phyloP scores from a whole-genome alignment of 2,329 filamentous ascomycete genomes.

The Claviceps arundinis region DNA sequence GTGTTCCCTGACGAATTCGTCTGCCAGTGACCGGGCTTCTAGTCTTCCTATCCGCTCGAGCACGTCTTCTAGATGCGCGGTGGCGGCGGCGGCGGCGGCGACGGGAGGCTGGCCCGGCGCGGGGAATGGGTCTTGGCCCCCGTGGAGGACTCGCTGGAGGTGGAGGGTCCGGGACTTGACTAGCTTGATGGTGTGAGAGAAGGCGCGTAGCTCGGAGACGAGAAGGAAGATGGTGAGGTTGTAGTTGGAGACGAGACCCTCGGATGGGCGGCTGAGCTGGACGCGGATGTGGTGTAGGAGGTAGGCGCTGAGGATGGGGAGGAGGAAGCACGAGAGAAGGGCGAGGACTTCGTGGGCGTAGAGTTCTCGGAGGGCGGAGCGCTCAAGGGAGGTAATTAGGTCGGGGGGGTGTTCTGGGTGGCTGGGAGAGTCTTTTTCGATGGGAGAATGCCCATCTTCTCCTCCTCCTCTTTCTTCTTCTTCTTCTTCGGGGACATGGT shows the following conservation, averaged over 20 bases:
- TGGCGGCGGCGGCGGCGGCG: constrained; percentile 9
- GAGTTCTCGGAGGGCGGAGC: constrained; percentile 46
- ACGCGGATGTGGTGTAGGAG: constrained; percentile 68
- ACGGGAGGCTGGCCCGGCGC: constrained; percentile 14
- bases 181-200: constrained; percentile 70
- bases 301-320: constrained; percentile 68
- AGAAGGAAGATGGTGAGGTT: constrained; percentile 86
- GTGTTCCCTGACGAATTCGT: constrained; percentile 13
- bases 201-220: constrained; percentile 71
- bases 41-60: constrained; percentile 54
- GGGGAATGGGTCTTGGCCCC: constrained; percentile 27
- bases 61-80: constrained; percentile 41
- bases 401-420: constrained; percentile 11
- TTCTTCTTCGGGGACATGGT: constrained; percentile 16
- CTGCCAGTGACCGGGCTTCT: constrained; percentile 36
- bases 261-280: constrained; percentile 70
- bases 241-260: constrained; percentile 81
- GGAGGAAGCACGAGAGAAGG: constrained; percentile 63
- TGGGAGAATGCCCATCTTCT: not conserved
- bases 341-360: constrained; percentile 63
- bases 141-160: constrained; percentile 59
- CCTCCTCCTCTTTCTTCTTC: not conserved
- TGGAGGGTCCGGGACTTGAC: constrained; percentile 67
- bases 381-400: constrained; percentile 13
- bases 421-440: not conserved